A percentile compares a stretch with the other conserved stretches of the same genome.
These are phyloP conservation scores for Solanum tacnaense DNA, from an alignment of 257 asterid genomes.

Conservation along the genomic window DNA sequence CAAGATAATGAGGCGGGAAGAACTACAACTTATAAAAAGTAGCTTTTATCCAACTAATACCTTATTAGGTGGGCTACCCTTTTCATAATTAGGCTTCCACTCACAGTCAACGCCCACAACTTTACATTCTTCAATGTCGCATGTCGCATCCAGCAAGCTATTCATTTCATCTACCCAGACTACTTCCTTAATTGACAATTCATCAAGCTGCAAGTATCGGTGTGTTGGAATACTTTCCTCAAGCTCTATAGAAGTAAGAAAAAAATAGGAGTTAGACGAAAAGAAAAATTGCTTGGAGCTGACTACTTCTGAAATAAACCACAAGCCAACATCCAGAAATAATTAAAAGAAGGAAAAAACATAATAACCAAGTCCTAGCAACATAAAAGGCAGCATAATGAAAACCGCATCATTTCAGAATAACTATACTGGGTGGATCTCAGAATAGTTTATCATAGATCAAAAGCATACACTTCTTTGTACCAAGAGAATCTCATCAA, in stretches of 20 bases:
- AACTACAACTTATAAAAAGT: neutral
- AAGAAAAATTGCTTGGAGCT: neutral
- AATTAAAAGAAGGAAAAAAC: neutral
- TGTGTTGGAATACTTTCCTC: slow-evolving; percentile 31
- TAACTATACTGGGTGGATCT: neutral
- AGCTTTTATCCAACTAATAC: slow-evolving; percentile 19
- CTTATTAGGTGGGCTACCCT: slow-evolving; percentile 70
- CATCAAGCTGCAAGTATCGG: slow-evolving; percentile 60
- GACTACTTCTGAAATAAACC: neutral
- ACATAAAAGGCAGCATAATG: neutral
- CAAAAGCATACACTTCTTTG: neutral
- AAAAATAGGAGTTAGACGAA: neutral
- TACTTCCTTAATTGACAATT: slow-evolving; percentile 61
- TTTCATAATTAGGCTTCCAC: slow-evolving; percentile 85
- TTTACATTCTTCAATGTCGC: slow-evolving; percentile 65
- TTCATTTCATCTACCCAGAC: slow-evolving; percentile 67
- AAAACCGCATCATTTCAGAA: neutral
- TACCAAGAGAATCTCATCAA: neutral
- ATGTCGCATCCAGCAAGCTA: slow-evolving; percentile 46
- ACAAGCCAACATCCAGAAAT: neutral
- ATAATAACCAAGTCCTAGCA: neutral
- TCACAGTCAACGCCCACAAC: slow-evolving; percentile 90
- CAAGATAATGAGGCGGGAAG: neutral
- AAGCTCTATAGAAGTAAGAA: slow-evolving; percentile 30
- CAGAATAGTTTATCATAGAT: neutral